phyloP scores from a whole-genome alignment of 129 eudicot genomes.

The Lactuca sativa region DNA sequence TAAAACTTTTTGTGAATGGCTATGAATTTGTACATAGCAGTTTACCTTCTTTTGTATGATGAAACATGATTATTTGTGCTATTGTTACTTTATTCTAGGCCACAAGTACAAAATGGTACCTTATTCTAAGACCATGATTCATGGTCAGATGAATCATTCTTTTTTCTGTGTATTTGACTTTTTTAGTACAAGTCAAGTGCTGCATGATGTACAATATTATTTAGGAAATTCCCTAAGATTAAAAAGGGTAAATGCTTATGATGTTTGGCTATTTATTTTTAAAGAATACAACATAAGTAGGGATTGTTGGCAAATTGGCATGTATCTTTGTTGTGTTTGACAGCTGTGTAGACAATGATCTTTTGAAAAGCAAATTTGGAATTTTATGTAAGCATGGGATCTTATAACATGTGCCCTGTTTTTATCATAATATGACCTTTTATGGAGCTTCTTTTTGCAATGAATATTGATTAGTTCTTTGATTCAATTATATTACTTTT shows the following conservation, averaged over 20 bases:
- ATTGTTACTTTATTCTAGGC: neutral
- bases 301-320: no score
- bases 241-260: no score
- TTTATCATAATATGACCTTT: slow-evolving; percentile 9
- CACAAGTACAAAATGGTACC: slow-evolving; percentile 8
- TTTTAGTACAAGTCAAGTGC: neutral
- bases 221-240: no score
- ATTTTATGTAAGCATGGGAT: slow-evolving; percentile 15
- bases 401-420: slow-evolving; percentile 24
- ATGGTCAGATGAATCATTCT: neutral
- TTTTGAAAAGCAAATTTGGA: slow-evolving; percentile 14
- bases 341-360: slow-evolving; percentile 16
- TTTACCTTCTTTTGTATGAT: neutral
- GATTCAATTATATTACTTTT: neutral
- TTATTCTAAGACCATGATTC: slow-evolving; percentile 1
- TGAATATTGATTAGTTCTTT: neutral
- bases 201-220: no score
- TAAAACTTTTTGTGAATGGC: no score
- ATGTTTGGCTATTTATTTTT: no score
- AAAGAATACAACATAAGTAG: no score
- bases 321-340: slow-evolving; percentile 4
- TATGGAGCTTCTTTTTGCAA: slow-evolving; percentile 1
- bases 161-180: neutral
- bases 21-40: no score
- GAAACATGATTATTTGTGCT: no score